Percentiles rank a stretch among this genome's conserved stretches.
Conservation (phyloP, 1,284 basidiomycete species). For the Tetrapyrgos nigripes region DNA sequence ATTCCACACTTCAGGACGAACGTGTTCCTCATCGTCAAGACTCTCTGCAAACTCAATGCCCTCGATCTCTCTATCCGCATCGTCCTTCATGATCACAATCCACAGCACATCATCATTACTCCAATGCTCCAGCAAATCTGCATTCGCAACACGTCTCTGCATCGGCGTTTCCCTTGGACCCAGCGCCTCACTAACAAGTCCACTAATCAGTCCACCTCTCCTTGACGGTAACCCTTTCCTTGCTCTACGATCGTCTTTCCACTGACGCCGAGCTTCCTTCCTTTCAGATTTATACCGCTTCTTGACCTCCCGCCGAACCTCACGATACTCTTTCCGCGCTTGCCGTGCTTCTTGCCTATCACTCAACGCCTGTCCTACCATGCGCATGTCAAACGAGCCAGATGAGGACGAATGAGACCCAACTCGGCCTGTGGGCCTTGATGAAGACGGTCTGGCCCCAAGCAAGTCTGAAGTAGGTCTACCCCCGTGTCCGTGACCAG, state of each 20-base stretch:
- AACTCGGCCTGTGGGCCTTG: too few species aligned
- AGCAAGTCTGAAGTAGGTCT: background rate
- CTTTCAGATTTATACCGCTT: background rate
- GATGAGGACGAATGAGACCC: background rate
- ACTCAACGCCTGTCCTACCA: background rate
- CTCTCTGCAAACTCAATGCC: conserved; percentile 23
- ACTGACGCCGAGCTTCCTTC: background rate
- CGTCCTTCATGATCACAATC: conserved; percentile 27
- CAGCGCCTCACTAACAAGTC: background rate
- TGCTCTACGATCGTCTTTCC: background rate
- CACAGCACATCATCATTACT: conserved; percentile 23
- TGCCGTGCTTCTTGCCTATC: background rate
- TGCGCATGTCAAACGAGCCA: background rate
- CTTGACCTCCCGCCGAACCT: background rate
- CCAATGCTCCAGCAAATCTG: conserved; percentile 27
- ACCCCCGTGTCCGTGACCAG: background rate
- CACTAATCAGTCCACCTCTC: background rate
- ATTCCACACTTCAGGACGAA: background rate
- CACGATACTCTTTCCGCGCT: background rate
- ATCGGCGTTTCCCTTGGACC: conserved; percentile 7
- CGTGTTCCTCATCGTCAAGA: conserved; percentile 6
- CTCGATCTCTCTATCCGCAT: conserved; percentile 20
- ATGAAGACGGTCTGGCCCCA: background rate
- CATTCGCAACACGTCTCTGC: conserved; percentile 22
- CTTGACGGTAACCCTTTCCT: background rate